Conservation (phyloP, 1,284 basidiomycete species). For the Anthracocystis walkeri region DNA sequence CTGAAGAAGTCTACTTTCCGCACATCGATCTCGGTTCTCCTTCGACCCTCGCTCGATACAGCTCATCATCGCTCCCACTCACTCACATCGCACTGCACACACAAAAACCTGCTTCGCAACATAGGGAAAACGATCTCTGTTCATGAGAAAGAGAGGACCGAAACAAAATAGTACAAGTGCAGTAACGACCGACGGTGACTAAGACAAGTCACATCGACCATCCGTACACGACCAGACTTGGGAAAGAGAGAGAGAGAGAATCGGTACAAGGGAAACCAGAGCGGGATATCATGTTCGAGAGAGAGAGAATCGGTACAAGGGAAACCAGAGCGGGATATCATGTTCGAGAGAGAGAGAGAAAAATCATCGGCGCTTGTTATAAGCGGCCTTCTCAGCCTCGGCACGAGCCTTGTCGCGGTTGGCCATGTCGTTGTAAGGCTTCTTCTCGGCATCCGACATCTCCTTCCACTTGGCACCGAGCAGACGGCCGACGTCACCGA, state of each 20-base stretch:
- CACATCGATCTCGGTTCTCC: too few relatives aligned
- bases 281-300: slow-evolving; percentile 21
- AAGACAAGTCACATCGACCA: slow-evolving; percentile 15
- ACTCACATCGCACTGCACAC: not conserved
- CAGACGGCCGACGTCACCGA: slow-evolving; percentile 90
- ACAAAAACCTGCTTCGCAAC: not conserved
- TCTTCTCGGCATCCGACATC: slow-evolving; percentile 84
- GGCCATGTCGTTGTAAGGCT: slow-evolving; percentile 92
- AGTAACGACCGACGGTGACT: slow-evolving; percentile 8
- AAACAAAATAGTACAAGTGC: slow-evolving; percentile 49
- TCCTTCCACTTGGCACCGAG: slow-evolving; percentile 92
- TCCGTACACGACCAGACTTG: slow-evolving; percentile 21
- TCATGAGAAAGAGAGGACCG: slow-evolving; percentile 10
- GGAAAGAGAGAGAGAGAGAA: slow-evolving; percentile 8
- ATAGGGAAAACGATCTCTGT: slow-evolving; percentile 12
- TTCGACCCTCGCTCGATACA: too few relatives aligned
- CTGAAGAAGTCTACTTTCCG: too few relatives aligned
- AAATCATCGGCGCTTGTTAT: slow-evolving; percentile 68
- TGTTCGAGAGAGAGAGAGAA: not conserved
- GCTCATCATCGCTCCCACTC: too few relatives aligned
- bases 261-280: slow-evolving; percentile 2
- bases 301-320: slow-evolving; percentile 8
- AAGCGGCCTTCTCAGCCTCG: slow-evolving; percentile 82
- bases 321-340: slow-evolving; percentile 20
- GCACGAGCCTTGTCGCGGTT: slow-evolving; percentile 85